phyloP scores from a whole-genome alignment of 345 rosid genomes.

The Citrus mangshanensis region DNA sequence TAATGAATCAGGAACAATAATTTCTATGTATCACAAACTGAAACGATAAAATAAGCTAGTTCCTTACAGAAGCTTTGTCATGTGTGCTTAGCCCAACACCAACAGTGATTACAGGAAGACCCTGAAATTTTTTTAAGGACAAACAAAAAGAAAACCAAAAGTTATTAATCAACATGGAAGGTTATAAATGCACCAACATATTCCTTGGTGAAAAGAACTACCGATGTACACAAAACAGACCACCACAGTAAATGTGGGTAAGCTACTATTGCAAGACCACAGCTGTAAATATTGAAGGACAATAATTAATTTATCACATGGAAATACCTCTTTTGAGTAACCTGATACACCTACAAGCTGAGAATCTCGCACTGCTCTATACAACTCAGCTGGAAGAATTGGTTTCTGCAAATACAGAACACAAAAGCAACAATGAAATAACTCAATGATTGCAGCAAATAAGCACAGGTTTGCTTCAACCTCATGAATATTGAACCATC shows the following conservation, averaged over 20 bases:
- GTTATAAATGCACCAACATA: background rate
- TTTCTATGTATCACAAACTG: background rate
- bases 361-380: conserved; percentile 81
- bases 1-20: background rate
- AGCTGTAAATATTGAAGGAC: background rate
- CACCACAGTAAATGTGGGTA: background rate
- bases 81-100: conserved; percentile 93
- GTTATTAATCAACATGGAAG: conserved; percentile 4
- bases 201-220: background rate
- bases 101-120: conserved; percentile 83
- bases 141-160: background rate
- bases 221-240: background rate
- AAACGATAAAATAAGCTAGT: background rate
- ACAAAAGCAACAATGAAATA: background rate
- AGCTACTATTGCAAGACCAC: background rate
- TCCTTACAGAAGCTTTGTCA: conserved; percentile 93
- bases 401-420: conserved; percentile 58
- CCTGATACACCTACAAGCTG: conserved; percentile 94
- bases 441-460: conserved; percentile 8
- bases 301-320: conserved; percentile 18
- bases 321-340: conserved; percentile 69
- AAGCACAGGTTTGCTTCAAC: conserved; percentile 9
- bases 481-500: background rate
- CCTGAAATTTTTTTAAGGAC: conserved; percentile 39
- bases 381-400: conserved; percentile 72